Evolutionary conservation across 2,329 filamentous ascomycete species (phyloP), one percentile per base, ranked within the genome.

Genomic region (Fusarium burgessii): DNA sequence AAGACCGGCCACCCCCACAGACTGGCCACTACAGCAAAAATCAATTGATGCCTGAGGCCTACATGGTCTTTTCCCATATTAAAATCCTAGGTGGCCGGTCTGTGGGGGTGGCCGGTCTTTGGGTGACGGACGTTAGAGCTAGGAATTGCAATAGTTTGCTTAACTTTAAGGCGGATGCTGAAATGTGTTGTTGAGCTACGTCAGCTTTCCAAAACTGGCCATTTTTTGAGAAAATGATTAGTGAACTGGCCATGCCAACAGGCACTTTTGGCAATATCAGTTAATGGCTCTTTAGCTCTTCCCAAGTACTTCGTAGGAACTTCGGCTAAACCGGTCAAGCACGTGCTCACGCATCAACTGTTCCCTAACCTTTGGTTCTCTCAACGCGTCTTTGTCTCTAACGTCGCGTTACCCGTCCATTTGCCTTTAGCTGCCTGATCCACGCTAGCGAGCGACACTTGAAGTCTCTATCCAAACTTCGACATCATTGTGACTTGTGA

Each of bases 291-390:
- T 25, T 18, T 35, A 4, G n/a, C 13, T 35, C n/a, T 36, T 36
- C 32, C 9, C 17, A 32, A 14, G 10, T 11, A 11, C 3, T 25
- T 51, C 59, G 68, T 20, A 27, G 4, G 29, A 71, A 62, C 59
- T 18, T 23, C 70, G 66, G 66, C 6, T 47, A 63, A 70, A 60
- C 25, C 14, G 5, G 5, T 1, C 1, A n/a, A 11, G 17, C 69
- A 72, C 72, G 63, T 74, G 66, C 51, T 43, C 49, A 56, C 71
- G 71, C 70, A 73, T 73, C 58, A 14, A 15, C 6, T 33, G 13
- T 33, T 58, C 42, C 42, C 33, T 27, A 9, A 32, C 11, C 9
- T 29, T 38, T 8, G n/a, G 46, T 33, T 27, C 56, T 49, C 67
- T 65, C 40, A 62, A 71, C 71, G 70, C 67, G 67, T 62, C 42